Percentiles rank a stretch among this genome's conserved stretches.
Conservation (phyloP, 768 basidiomycete species). For the Pholiota conissans region DNA sequence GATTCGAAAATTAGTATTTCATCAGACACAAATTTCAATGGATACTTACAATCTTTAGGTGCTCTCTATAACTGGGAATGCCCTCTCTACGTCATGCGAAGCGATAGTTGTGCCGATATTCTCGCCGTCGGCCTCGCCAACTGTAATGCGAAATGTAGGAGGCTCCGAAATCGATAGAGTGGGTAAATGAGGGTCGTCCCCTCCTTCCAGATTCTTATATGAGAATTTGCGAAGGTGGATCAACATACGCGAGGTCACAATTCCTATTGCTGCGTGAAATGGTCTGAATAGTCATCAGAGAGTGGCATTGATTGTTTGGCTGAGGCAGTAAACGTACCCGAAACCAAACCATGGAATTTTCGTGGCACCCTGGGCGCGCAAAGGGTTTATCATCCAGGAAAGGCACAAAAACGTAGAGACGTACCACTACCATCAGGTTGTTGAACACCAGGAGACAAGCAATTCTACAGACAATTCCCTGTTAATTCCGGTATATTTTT, state of each 20-base stretch:
- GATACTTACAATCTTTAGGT: not conserved
- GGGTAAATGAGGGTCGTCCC: not conserved
- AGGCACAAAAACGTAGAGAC: not conserved
- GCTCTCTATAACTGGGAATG: not conserved
- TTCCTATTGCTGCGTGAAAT: conserved; percentile 48
- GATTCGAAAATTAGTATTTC: no score
- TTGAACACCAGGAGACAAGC: conserved; percentile 41
- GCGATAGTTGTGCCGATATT: not conserved
- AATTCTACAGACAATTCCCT: conserved; percentile 25
- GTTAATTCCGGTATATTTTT: not conserved
- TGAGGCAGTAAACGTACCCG: conserved; percentile 23
- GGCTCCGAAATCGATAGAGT: not conserved
- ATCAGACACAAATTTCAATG: no score
- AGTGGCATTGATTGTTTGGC: not conserved
- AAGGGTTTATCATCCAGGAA: not conserved
- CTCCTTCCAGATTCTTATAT: conserved; percentile 12
- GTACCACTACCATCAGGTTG: conserved; percentile 46
- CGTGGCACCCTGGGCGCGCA: conserved; percentile 36
- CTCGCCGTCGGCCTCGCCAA: not conserved
- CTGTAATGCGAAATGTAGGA: not conserved
- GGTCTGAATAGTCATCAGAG: conserved; percentile 25
- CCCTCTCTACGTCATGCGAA: not conserved
- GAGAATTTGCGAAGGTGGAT: conserved; percentile 42
- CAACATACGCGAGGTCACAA: conserved; percentile 46
- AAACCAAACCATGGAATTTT: conserved; percentile 53